A percentile compares a stretch with the other conserved stretches of the same genome.
Conservation (phyloP, 73 alveolate species). For the Uronychia setigera region DNA sequence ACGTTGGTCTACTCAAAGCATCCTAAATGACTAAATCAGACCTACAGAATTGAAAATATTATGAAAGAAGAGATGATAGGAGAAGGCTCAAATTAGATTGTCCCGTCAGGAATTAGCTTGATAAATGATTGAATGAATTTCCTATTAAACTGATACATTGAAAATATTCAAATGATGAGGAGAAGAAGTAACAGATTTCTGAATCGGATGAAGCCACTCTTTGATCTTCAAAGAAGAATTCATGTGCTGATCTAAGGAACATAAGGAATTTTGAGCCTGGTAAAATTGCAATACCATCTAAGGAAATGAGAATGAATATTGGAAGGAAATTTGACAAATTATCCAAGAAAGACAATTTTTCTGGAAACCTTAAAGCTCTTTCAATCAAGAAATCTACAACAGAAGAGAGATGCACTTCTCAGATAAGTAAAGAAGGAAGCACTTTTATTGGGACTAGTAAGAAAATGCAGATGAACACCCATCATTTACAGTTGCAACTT, state of each 20-base stretch:
- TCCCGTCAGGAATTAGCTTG: neutral
- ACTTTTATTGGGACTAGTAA: too few species aligned
- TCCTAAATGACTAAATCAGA: neutral
- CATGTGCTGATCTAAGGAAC: too few species aligned
- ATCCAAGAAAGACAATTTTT: neutral
- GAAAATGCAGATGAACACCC: neutral
- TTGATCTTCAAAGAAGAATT: too few species aligned
- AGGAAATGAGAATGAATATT: neutral
- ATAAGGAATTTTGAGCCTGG: too few species aligned
- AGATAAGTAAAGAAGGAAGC: too few species aligned
- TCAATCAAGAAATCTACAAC: too few species aligned
- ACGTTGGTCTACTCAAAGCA: neutral
- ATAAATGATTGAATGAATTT: too few species aligned
- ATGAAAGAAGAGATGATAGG: neutral
- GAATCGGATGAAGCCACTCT: too few species aligned
- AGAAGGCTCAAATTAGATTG: neutral
- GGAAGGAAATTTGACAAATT: neutral
- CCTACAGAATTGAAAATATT: neutral
- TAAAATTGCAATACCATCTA: neutral
- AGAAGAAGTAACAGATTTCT: too few species aligned
- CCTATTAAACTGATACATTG: too few species aligned
- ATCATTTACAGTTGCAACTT: neutral
- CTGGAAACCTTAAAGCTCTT: neutral
- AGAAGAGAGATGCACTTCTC: too few species aligned
- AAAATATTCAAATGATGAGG: too few species aligned